These are phyloP conservation scores for Rhynchospora pubera DNA, from an alignment of 176 grass and related monocot genomes.

Conservation along the genomic window DNA sequence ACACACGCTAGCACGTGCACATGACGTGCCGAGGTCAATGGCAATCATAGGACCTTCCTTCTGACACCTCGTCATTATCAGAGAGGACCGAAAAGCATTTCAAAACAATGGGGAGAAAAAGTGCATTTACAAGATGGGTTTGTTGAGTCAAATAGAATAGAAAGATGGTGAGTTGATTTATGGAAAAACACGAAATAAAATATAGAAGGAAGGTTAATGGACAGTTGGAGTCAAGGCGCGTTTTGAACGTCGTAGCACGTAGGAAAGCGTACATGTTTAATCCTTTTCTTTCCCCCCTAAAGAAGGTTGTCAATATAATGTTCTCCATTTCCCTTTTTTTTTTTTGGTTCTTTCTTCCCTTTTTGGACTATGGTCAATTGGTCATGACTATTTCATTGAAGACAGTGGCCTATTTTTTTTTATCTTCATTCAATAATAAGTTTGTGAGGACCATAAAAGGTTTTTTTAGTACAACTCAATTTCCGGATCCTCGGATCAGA, in stretches of 20 bases:
- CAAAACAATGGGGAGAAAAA: slow-evolving; percentile 1
- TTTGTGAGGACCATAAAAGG: too few species aligned
- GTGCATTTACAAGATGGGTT: background rate
- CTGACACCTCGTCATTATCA: slow-evolving; percentile 7
- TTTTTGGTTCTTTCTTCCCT: background rate
- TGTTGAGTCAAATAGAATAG: background rate
- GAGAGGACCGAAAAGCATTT: background rate
- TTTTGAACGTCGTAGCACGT: background rate
- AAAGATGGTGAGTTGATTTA: background rate
- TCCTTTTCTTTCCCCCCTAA: background rate
- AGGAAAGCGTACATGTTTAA: background rate
- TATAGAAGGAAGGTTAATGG: background rate
- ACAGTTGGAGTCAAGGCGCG: background rate
- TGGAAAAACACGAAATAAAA: background rate
- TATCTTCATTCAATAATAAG: background rate
- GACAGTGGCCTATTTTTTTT: background rate
- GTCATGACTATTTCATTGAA: background rate
- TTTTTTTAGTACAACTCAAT: background rate
- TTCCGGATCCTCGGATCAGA: background rate
- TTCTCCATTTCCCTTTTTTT: background rate
- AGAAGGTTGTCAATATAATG: background rate
- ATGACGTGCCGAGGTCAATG: slow-evolving; percentile 17
- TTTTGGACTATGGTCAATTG: background rate
- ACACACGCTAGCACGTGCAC: slow-evolving; percentile 1
- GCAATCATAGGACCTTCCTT: background rate